Evolutionary conservation across 176 grass and related monocot species (phyloP).

Genomic region (Calamus simplicifolius): DNA sequence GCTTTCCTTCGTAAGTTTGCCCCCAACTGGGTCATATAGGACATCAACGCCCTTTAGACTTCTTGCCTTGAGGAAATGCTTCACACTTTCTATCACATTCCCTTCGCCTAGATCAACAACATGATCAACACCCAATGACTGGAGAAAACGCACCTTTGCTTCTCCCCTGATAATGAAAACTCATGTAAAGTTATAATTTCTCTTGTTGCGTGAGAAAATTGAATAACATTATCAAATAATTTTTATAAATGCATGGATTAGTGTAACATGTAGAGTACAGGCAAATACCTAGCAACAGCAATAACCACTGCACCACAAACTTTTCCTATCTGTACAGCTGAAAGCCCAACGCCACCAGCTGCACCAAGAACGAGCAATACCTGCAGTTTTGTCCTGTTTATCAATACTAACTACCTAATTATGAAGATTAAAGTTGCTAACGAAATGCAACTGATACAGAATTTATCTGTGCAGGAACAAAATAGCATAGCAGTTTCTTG

Average conservation of each 20-base stretch:
- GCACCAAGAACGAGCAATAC: conserved; percentile 96
- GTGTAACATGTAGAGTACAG: too few relatives aligned
- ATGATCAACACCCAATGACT: conserved; percentile 80
- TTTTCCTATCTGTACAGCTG: conserved; percentile 97
- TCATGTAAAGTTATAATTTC: not conserved
- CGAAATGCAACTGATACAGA: too few relatives aligned
- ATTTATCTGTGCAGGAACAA: too few relatives aligned
- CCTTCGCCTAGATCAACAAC: conserved; percentile 77
- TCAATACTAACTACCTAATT: not conserved
- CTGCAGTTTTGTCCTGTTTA: conserved; percentile 32
- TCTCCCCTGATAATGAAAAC: conserved; percentile 41
- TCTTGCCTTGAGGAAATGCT: conserved; percentile 72
- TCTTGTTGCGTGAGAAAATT: not conserved
- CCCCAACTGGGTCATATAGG: conserved; percentile 94
- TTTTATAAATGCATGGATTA: not conserved
- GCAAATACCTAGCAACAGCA: conserved; percentile 77
- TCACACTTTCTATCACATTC: conserved; percentile 66
- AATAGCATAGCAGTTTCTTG: too few relatives aligned
- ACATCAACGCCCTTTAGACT: conserved; percentile 81
- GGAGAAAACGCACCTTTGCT: conserved; percentile 70
- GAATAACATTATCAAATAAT: not conserved
- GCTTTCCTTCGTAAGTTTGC: conserved; percentile 81
- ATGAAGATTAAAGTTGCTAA: too few relatives aligned
- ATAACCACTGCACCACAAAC: conserved; percentile 81
- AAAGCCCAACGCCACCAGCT: conserved; percentile 83